These are phyloP conservation scores for Aulographum hederae DNA, from an alignment of 2,329 filamentous ascomycete genomes.

Conservation along the genomic window DNA sequence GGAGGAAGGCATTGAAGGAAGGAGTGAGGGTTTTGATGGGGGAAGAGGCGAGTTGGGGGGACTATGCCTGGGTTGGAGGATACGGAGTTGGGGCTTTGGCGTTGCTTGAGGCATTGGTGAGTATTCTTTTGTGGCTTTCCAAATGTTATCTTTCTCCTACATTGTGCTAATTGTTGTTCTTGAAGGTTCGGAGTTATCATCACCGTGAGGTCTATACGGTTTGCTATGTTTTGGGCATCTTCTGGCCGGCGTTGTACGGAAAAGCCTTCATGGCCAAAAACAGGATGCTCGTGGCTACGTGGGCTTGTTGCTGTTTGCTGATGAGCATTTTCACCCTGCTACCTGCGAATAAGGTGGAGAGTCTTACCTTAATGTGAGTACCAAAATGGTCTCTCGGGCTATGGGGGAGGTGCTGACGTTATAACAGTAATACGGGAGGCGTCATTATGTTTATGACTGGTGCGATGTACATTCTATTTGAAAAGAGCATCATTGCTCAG, in stretches of 20 bases:
- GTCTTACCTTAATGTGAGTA: constrained; percentile 52
- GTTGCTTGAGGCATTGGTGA: constrained; percentile 55
- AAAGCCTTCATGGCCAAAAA: constrained; percentile 52
- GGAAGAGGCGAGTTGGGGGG: too few species aligned
- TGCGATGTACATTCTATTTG: constrained; percentile 60
- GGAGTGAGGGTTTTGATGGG: constrained; percentile 53
- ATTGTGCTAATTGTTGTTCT: neutral
- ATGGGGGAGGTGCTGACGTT: neutral
- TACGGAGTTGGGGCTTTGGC: constrained; percentile 51
- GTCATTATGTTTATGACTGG: constrained; percentile 61
- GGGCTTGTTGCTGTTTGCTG: constrained; percentile 56
- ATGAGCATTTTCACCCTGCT: constrained; percentile 90
- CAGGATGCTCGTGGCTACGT: constrained; percentile 43
- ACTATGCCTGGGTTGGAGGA: constrained; percentile 39
- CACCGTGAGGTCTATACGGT: constrained; percentile 71
- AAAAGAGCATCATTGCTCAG: constrained; percentile 39
- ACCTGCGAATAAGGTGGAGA: constrained; percentile 71
- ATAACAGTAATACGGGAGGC: constrained; percentile 50
- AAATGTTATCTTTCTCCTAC: neutral
- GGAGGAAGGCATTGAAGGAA: constrained; percentile 47
- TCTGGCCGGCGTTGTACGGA: constrained; percentile 67
- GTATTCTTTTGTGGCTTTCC: constrained; percentile 6
- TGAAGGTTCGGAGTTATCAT: constrained; percentile 81
- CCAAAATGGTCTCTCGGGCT: constrained; percentile 1
- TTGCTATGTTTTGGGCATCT: constrained; percentile 55